Evolutionary conservation across 2,329 filamentous ascomycete species (phyloP), one percentile per base, ranked within the genome.

Genomic region (Apiospora sp.): DNA sequence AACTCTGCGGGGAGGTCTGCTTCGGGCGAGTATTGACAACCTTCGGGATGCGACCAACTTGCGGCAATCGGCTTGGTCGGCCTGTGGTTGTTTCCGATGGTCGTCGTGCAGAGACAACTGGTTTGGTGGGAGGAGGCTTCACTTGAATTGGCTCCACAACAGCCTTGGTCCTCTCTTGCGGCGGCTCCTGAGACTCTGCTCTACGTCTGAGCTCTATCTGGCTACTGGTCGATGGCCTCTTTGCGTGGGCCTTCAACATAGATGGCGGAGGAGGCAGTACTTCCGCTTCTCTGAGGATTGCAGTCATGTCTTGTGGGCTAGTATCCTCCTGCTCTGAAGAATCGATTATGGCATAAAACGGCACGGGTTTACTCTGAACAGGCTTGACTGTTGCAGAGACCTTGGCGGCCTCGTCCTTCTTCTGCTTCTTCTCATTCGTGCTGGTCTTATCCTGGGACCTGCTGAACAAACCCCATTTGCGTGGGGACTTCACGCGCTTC

Each of bases 31-130:
- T 91, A 67, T 90, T 94, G 43, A 96, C 87, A 4, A 98, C 94
- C 77, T 91, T 91, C 12, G 95, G 95, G 70, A 98, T 98, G 22
- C 95, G 90, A 12, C 95, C 95, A 67, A 98, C 91, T 76, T 96
- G 94, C 41, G 92, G 90, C 24, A 97, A 85, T 72, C 95, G 89
- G 79, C 90, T 93, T 13, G 89, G 89, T 4, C 84, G 83, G 27
- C 75, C 76, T 54, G 69, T 69, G 4, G 75, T 72, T 30, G 68
- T 67, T 69, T 44, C 72, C 34, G 67, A 48, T 10, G 41, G 67
- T 34, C 41, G 46, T 68, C 58, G 58, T 41, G 58, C 30, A 64
- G 34, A n/a, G 34, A n/a, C 34, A 14, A 64, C 34, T 41, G 58
- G 58, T 8, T 41, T 41, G 34, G 34, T 22, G 13, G 10, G 19